Base-by-base conservation (phyloP, 1,284 basidiomycete genomes). In the Microbotryum silenes-acaulis region DNA sequence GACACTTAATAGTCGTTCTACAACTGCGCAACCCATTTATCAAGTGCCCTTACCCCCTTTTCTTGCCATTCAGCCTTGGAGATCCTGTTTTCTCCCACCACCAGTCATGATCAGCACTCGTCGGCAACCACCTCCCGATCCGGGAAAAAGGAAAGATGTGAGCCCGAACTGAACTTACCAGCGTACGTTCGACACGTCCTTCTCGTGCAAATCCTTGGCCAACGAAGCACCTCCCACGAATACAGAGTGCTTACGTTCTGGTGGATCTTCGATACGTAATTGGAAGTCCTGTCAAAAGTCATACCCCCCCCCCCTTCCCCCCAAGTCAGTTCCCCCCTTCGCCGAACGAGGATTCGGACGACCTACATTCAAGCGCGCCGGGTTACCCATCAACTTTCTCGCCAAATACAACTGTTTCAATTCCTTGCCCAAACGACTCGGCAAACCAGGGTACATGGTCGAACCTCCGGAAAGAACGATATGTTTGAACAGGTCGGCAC, bases 361-460 rank as follows among this genome's bases (percentile, higher is more conserved):
- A 83, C 89, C 61, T 70, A 94, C 91, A 75, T 88, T 92, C 70
- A 98, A 76, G 57, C 96, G 82, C 42, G 84, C 78, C 0, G 90
- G 85, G 74, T 98, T 88, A n/a, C 88, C 85, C 57, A 82, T 81
- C 54, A 98, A 81, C 16, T 97, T 91, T 21, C 87, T 82, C 7
- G 90, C 89, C 63, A 99, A 82, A 77, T 97, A 94, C 48, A 98
- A 81, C 77, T 98, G 94, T 79, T 98, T 98, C 89, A 98, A 92
- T 79, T 98, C 96, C 80, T 98, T 98, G 78, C 98, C 96, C 52
- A 99, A 80, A 50, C 94, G 84, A 75, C 88, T 91, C 6, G 94
- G 96, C 66, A 99, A 83, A 31, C 96, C 96, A 25, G 96, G 94
- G 76, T 98, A 98, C 94, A 98, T 98, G 75, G 88, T 91, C 23